Evolutionary conservation across 305 asterid species (phyloP).

Genomic region (Fraxinus nigra): DNA sequence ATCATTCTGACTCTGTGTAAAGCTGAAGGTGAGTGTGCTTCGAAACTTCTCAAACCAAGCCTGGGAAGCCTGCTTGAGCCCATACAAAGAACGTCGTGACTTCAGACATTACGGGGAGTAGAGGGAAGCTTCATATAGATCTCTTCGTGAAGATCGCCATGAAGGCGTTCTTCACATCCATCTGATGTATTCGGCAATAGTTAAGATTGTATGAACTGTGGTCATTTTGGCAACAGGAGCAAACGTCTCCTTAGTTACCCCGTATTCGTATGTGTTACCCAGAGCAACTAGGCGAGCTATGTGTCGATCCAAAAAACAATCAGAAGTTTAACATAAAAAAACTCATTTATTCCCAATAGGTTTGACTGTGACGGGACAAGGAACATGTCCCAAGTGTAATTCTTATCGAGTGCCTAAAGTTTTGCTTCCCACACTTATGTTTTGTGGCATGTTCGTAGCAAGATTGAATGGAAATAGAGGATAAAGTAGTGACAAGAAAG

Average conservation of each 20-base stretch:
- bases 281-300: background rate
- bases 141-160: background rate
- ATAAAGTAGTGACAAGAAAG: background rate
- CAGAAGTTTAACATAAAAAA: background rate
- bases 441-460: background rate
- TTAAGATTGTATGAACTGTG: background rate
- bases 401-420: background rate
- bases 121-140: background rate
- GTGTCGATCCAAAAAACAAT: background rate
- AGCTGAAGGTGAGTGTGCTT: background rate
- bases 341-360: background rate
- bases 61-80: background rate
- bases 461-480: background rate
- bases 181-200: background rate
- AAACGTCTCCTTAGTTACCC: background rate
- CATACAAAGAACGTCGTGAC: background rate
- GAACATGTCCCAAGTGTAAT: background rate
- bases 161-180: background rate
- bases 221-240: background rate
- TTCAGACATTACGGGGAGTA: background rate
- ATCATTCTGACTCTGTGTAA: background rate
- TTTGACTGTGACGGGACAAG: background rate
- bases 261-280: background rate
- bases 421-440: background rate
- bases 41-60: background rate